Percentiles rank a stretch among this genome's conserved stretches.
phyloP scores from a whole-genome alignment of 352 stramenopile genomes.

The Globisporangium cylindrosporum region DNA sequence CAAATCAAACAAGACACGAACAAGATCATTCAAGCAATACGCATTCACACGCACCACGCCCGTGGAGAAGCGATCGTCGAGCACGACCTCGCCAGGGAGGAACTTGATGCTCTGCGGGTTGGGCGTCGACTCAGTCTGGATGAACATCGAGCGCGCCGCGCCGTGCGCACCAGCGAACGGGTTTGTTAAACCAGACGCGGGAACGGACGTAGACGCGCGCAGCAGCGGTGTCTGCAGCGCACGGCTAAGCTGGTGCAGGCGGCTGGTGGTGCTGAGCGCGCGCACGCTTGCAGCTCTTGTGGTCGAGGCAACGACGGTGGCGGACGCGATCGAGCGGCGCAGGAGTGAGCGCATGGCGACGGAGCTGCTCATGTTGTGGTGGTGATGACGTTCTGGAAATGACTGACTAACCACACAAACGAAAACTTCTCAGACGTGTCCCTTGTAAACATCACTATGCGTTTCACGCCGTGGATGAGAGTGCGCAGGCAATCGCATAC shows the following conservation, averaged over 20 bases:
- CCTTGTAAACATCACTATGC: neutral
- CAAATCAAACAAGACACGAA: neutral
- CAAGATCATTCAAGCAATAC: neutral
- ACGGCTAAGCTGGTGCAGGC: slow-evolving; percentile 4
- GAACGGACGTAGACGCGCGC: neutral
- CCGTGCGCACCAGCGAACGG: slow-evolving; percentile 21
- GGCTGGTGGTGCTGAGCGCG: slow-evolving; percentile 2
- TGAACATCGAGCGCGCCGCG: slow-evolving; percentile 93
- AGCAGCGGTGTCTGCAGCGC: slow-evolving; percentile 9
- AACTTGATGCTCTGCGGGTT: slow-evolving; percentile 99
- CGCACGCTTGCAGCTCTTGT: neutral
- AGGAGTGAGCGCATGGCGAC: slow-evolving; percentile 23
- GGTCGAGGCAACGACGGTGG: neutral
- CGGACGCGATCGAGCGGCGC: slow-evolving; percentile 15
- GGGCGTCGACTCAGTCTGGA: slow-evolving; percentile 97
- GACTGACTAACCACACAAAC: neutral
- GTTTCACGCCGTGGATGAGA: too few species aligned
- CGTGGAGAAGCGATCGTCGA: slow-evolving; percentile 89
- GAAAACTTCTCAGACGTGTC: neutral
- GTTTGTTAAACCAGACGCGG: neutral
- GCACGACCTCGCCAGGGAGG: slow-evolving; percentile 87
- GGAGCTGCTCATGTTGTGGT: slow-evolving; percentile 8
- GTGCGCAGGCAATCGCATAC: too few species aligned
- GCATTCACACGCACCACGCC: slow-evolving; percentile 38
- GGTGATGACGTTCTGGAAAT: neutral